Conservation (phyloP, 2,329 filamentous ascomycete species). For the Calonectria pseudoreteaudii region DNA sequence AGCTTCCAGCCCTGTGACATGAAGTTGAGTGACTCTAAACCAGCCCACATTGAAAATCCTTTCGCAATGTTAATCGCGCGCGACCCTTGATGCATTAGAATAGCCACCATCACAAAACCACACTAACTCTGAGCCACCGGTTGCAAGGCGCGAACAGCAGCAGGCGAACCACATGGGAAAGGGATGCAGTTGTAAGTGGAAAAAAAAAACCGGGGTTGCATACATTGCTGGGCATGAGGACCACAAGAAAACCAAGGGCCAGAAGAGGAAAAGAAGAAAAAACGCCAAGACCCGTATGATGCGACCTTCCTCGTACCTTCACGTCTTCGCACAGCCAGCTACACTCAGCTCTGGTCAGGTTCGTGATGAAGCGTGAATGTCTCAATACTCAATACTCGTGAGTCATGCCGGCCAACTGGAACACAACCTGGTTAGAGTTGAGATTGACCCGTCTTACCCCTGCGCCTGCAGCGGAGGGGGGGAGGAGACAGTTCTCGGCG, state of each 20-base stretch:
- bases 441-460: conserved; percentile 11
- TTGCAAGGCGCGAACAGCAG: background rate
- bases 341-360: background rate
- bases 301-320: background rate
- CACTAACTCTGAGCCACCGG: background rate
- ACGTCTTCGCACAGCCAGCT: background rate
- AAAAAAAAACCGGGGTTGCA: background rate
- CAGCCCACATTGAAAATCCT: conserved; percentile 1
- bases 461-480: background rate
- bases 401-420: conserved; percentile 28
- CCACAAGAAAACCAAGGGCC: background rate
- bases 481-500: conserved; percentile 26
- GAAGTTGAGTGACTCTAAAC: conserved; percentile 16
- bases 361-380: background rate
- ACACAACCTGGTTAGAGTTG: background rate
- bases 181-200: background rate
- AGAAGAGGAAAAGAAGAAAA: background rate
- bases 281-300: background rate
- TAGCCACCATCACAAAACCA: background rate
- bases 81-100: conserved; percentile 14
- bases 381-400: conserved; percentile 24
- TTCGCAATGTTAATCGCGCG: conserved; percentile 12
- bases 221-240: background rate
- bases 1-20: background rate
- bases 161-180: background rate